Conservation (phyloP, 495 filamentous ascomycete genomes). For the Lasiosphaeria ovina region DNA sequence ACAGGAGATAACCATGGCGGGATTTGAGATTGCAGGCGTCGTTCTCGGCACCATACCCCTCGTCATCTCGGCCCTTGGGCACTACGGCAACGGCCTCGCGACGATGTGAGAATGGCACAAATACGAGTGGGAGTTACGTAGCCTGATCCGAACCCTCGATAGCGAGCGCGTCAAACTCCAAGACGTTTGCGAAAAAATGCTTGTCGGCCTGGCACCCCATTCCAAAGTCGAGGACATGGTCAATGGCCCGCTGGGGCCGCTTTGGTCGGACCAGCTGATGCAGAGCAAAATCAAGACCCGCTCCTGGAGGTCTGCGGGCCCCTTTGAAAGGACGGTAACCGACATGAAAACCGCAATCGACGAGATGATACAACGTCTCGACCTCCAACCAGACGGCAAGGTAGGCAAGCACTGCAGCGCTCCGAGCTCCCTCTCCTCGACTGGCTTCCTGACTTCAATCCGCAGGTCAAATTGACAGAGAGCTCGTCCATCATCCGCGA, state of each 20-base stretch:
- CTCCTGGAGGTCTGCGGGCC: conserved; percentile 19
- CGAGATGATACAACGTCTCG: conserved; percentile 23
- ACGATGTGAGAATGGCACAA: conserved; percentile 25
- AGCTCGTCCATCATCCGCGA: conserved; percentile 10
- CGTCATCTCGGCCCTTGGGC: conserved; percentile 37
- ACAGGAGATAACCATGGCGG: conserved; percentile 30
- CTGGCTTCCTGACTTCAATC: not conserved
- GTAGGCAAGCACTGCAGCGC: not conserved
- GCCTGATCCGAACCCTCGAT: conserved; percentile 30
- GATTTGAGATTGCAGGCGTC: conserved; percentile 44
- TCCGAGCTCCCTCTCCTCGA: not conserved
- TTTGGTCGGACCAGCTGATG: conserved; percentile 19
- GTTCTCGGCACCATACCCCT: conserved; percentile 43
- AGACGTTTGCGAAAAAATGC: conserved; percentile 34
- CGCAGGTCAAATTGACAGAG: conserved; percentile 7
- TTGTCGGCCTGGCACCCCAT: conserved; percentile 25
- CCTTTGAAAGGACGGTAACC: conserved; percentile 23
- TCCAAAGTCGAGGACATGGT: conserved; percentile 28
- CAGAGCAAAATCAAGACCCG: conserved; percentile 15
- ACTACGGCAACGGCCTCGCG: conserved; percentile 33
- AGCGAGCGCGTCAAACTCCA: conserved; percentile 34
- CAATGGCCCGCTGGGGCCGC: conserved; percentile 21
- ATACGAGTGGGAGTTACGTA: conserved; percentile 31
- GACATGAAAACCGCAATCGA: conserved; percentile 22
- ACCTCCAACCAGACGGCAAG: conserved; percentile 15